Percentiles rank a stretch among this genome's conserved stretches.
Conservation (phyloP, 2,329 filamentous ascomycete species). For the Neocucurbitaria cava region DNA sequence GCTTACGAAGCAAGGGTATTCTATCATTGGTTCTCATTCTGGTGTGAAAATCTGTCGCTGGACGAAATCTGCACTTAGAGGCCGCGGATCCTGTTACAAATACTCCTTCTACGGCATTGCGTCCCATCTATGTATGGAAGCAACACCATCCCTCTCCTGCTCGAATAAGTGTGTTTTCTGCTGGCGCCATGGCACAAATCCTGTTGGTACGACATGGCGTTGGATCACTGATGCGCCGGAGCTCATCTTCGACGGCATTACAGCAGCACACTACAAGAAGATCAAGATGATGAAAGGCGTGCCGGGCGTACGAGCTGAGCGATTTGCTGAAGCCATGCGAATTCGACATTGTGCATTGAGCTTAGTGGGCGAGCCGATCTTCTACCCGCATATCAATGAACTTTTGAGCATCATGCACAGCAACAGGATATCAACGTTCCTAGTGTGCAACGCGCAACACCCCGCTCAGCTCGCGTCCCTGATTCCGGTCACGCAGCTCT, state of each 20-base stretch:
- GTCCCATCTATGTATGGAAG: slow-evolving; percentile 98
- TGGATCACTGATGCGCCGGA: slow-evolving; percentile 94
- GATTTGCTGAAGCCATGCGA: slow-evolving; percentile 89
- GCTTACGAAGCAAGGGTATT: slow-evolving; percentile 95
- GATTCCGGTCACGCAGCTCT: slow-evolving; percentile 89
- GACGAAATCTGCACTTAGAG: slow-evolving; percentile 95
- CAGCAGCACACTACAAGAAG: slow-evolving; percentile 92
- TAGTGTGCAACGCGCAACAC: slow-evolving; percentile 97
- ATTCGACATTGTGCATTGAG: slow-evolving; percentile 93
- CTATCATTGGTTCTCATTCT: slow-evolving; percentile 92
- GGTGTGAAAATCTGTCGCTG: slow-evolving; percentile 98
- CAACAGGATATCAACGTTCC: slow-evolving; percentile 89
- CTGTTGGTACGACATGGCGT: slow-evolving; percentile 94
- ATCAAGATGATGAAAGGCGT: slow-evolving; percentile 97
- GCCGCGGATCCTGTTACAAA: slow-evolving; percentile 96
- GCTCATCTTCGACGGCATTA: slow-evolving; percentile 87
- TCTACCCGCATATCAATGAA: slow-evolving; percentile 97
- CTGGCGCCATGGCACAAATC: slow-evolving; percentile 97
- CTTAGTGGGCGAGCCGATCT: slow-evolving; percentile 96
- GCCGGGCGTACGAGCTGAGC: slow-evolving; percentile 87
- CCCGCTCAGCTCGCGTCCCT: slow-evolving; percentile 86
- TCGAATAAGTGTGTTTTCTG: slow-evolving; percentile 99
- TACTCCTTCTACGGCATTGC: slow-evolving; percentile 97
- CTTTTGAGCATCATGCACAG: slow-evolving; percentile 82
- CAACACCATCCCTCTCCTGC: slow-evolving; percentile 92